phyloP scores from a whole-genome alignment of 345 rosid genomes.

The Boechera stricta region DNA sequence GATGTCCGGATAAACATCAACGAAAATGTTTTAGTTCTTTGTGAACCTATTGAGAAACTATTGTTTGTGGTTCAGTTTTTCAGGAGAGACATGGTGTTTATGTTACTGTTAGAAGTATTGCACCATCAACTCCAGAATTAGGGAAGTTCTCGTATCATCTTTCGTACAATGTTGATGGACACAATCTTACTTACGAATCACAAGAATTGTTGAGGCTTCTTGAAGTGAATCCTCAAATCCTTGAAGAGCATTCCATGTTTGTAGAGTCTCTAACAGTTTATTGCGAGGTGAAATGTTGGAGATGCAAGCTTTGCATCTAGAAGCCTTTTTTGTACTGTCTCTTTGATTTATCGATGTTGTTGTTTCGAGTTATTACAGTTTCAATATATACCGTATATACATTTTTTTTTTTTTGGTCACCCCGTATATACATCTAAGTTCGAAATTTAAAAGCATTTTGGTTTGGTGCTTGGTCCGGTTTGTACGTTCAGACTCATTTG shows the following conservation, averaged over 20 bases:
- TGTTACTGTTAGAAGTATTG: not conserved
- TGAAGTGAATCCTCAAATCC: not conserved
- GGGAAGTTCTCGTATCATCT: not conserved
- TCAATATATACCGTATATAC: no score
- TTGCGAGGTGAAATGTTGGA: not conserved
- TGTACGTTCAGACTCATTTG: no score
- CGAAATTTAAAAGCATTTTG: no score
- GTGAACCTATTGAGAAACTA: not conserved
- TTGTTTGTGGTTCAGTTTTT: not conserved
- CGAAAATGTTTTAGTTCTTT: not conserved
- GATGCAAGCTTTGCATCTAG: not conserved
- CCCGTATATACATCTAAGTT: no score
- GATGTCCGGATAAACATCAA: not conserved
- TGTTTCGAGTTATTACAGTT: no score
- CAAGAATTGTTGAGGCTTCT: conserved; percentile 2
- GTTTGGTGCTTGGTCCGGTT: no score
- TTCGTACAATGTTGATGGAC: not conserved
- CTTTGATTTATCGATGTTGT: not conserved
- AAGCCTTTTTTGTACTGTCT: no score
- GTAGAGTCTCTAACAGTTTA: not conserved
- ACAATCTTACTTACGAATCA: not conserved
- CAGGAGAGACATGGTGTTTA: not conserved
- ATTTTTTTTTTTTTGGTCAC: no score
- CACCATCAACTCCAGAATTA: not conserved
- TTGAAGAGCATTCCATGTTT: not conserved